Evolutionary conservation across 768 basidiomycete species (phyloP), one percentile per base, ranked within the genome.

Genomic region (Termitomyces sp.): DNA sequence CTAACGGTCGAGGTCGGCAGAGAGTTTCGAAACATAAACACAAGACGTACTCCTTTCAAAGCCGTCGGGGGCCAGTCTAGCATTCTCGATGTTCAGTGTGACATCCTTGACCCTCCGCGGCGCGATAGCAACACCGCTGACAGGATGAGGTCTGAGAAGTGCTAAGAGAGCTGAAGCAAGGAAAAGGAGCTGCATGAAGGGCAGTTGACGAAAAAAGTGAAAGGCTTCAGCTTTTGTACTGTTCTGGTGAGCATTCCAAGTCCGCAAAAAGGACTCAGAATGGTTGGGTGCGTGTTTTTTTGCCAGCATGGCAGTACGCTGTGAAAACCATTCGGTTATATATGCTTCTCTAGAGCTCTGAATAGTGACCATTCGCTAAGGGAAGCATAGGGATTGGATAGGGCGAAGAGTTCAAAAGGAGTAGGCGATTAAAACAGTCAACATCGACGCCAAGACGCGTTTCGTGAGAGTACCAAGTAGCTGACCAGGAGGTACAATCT

Each of bases 41-140:
- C 28, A 33, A 46, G 22, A 61, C 64, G 14, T 28, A 65, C 67
- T 64, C 38, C 64, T 56, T 13, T 53, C 36, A 51, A 66, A 68
- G 5, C 67, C 67, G 53, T 68, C 67, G 14, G 67, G 67, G 8
- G 65, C 62, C 9, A 65, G 46, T 2, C 42, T n/a, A 1, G 45
- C 43, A 43, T 68, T 68, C 24, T 52, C 60, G 14, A 68, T 63
- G 44, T 67, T 48, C 3, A 68, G 53, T 20, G 62, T 66, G 18
- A 62, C 58, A 8, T 40, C 51, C 40, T 52, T 64, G 42, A 54
- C 28, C 0, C 7, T 26, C 4, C 53, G 33, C 5, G 57, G 48
- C 12, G 9, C 49, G 5, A 61, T 14, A 1, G 56, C 56, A 57
- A 18, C 53, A 4, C 56, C 46, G n/a, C 2, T 32, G 7, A 38